Evolutionary conservation across 805 yeast genomes (phyloP).

Genomic region (Teunomyces gatunensis): DNA sequence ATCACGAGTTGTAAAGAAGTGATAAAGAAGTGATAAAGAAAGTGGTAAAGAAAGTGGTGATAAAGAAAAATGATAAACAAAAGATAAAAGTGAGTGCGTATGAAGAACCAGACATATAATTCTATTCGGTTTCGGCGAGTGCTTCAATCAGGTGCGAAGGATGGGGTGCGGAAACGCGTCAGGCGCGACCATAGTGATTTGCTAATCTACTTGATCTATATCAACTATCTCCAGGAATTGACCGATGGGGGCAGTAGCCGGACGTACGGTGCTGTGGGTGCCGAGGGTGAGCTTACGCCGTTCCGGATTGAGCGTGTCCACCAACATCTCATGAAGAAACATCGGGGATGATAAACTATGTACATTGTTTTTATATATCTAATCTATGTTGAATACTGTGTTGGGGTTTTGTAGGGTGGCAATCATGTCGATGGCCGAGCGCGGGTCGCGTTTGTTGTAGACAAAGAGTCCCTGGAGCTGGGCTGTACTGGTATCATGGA

Average conservation of each 20-base stretch:
- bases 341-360: conserved; percentile 31
- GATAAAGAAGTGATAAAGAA: too few relatives aligned
- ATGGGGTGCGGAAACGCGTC: conserved; percentile 8
- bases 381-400: conserved; percentile 9
- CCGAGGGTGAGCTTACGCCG: conserved; percentile 35
- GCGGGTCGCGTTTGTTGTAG: conserved; percentile 81
- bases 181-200: conserved; percentile 41
- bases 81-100: too few relatives aligned
- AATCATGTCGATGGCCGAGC: conserved; percentile 68
- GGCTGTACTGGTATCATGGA: conserved; percentile 73
- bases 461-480: conserved; percentile 95
- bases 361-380: neutral
- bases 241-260: conserved; percentile 37
- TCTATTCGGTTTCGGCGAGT: conserved; percentile 17
- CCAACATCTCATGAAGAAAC: conserved; percentile 28
- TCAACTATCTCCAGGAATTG: conserved; percentile 44
- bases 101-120: conserved; percentile 15
- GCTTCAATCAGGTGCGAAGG: conserved; percentile 18
- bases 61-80: too few relatives aligned
- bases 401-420: conserved; percentile 38
- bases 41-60: too few relatives aligned
- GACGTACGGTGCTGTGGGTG: conserved; percentile 32
- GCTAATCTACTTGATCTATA: conserved; percentile 46
- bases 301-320: conserved; percentile 39
- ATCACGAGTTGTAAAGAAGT: too few relatives aligned